Evolutionary conservation across 176 grass and related monocot genomes (phyloP).

Genomic region (Phragmites australis): DNA sequence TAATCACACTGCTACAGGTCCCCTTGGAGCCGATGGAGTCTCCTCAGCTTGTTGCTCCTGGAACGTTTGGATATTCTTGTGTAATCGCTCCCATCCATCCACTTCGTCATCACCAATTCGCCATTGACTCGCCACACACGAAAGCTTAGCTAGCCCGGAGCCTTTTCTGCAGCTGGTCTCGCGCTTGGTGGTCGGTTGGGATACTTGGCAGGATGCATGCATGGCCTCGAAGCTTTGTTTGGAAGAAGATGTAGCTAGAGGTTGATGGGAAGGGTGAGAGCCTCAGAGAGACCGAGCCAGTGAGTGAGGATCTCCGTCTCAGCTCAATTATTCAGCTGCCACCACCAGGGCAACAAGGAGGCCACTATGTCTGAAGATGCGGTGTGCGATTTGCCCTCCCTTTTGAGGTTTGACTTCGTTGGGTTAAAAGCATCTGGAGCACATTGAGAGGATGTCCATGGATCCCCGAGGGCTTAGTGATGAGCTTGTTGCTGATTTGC

Average conservation of each 20-base stretch:
- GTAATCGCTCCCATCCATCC: neutral
- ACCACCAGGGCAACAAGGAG: neutral
- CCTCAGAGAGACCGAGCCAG: neutral
- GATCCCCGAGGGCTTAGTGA: too few relatives aligned
- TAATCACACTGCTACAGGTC: neutral
- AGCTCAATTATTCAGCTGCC: neutral
- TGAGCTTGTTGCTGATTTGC: too few relatives aligned
- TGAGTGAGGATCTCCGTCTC: neutral
- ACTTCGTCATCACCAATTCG: neutral
- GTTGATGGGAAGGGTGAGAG: neutral
- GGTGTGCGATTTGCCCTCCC: neutral
- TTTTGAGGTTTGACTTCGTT: neutral
- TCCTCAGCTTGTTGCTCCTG: neutral
- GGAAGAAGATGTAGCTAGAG: conserved; percentile 15
- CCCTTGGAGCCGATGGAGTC: neutral
- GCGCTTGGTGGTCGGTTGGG: neutral
- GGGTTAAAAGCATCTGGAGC: too few relatives aligned
- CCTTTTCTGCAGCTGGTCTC: neutral
- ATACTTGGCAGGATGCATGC: neutral
- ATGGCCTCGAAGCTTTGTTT: neutral
- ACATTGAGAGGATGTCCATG: too few relatives aligned
- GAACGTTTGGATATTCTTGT: neutral
- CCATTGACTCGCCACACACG: neutral
- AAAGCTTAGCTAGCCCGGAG: too few relatives aligned
- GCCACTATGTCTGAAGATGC: neutral